Percentiles rank a stretch among this genome's conserved stretches.
Evolutionary conservation across 306 rosid genomes (phyloP).

Genomic region (Acmispon strigosus): DNA sequence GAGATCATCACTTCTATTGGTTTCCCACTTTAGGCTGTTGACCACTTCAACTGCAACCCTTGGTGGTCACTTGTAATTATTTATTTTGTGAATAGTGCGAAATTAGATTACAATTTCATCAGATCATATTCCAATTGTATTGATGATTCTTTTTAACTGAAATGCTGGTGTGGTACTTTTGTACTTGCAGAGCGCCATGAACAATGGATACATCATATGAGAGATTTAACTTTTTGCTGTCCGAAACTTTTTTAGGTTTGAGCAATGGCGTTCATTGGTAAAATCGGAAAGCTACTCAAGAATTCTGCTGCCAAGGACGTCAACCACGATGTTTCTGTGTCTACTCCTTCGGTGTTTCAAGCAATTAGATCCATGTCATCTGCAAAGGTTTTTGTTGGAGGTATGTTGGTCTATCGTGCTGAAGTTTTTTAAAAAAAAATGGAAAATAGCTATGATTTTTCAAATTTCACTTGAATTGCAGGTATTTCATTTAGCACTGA

Average conservation of each 20-base stretch:
- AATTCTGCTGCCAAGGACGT: slow-evolving; percentile 33
- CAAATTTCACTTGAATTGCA: too few relatives aligned
- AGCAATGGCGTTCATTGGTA: slow-evolving; percentile 42
- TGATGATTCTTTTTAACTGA: background rate
- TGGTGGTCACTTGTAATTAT: background rate
- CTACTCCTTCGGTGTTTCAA: slow-evolving; percentile 32
- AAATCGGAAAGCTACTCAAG: slow-evolving; percentile 34
- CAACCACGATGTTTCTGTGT: slow-evolving; percentile 31
- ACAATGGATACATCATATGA: background rate
- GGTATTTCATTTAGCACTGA: too few relatives aligned
- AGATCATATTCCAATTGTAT: background rate
- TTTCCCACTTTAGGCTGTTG: too few relatives aligned
- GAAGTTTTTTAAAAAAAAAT: background rate
- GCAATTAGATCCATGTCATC: slow-evolving; percentile 45
- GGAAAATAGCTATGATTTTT: slow-evolving; percentile 36
- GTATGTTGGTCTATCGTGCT: slow-evolving; percentile 16
- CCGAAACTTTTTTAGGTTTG: slow-evolving; percentile 18
- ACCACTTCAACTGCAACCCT: too few relatives aligned
- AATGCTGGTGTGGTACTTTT: background rate
- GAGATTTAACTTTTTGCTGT: background rate
- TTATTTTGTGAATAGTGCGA: background rate
- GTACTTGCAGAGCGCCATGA: background rate
- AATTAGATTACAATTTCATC: background rate
- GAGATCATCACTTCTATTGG: too few relatives aligned
- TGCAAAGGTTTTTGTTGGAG: slow-evolving; percentile 41